Conservation (phyloP, 1,284 basidiomycete genomes). For the Fomitiporia mediterranea region DNA sequence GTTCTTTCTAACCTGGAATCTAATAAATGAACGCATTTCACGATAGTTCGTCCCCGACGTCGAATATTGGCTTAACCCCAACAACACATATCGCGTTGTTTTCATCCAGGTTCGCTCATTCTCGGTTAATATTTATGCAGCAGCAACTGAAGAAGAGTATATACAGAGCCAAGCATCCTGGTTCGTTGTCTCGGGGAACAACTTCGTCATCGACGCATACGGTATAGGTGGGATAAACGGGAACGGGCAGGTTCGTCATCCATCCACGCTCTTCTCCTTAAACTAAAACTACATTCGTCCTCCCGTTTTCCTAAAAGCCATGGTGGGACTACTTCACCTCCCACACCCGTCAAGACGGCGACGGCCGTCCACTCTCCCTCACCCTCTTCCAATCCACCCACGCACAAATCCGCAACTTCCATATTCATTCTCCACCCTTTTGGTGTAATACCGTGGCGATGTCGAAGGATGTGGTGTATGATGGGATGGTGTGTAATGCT, state of each 20-base stretch:
- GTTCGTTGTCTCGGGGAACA: constrained; percentile 56
- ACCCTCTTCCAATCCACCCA: constrained; percentile 48
- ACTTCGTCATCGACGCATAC: constrained; percentile 59
- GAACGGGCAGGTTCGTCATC: constrained; percentile 45
- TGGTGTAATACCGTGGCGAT: constrained; percentile 60
- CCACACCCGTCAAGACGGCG: constrained; percentile 45
- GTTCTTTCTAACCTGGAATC: neutral
- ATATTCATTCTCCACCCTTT: constrained; percentile 56
- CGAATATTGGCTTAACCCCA: constrained; percentile 54
- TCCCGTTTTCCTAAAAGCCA: too few species aligned
- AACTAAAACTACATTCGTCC: neutral
- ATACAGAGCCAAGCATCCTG: constrained; percentile 56
- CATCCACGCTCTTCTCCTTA: constrained; percentile 18
- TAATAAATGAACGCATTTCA: neutral
- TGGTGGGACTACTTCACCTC: constrained; percentile 49
- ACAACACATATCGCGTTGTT: constrained; percentile 55
- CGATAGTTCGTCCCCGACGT: constrained; percentile 51
- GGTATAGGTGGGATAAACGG: constrained; percentile 58
- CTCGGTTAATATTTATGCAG: neutral
- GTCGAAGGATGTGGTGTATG: constrained; percentile 50
- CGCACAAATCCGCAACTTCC: constrained; percentile 47
- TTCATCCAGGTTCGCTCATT: constrained; percentile 47
- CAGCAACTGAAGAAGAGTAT: neutral
- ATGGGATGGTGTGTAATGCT: constrained; percentile 59
- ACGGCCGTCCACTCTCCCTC: constrained; percentile 58